phyloP scores from a whole-genome alignment of 2,329 filamentous ascomycete genomes.

The Talaromyces sp. region DNA sequence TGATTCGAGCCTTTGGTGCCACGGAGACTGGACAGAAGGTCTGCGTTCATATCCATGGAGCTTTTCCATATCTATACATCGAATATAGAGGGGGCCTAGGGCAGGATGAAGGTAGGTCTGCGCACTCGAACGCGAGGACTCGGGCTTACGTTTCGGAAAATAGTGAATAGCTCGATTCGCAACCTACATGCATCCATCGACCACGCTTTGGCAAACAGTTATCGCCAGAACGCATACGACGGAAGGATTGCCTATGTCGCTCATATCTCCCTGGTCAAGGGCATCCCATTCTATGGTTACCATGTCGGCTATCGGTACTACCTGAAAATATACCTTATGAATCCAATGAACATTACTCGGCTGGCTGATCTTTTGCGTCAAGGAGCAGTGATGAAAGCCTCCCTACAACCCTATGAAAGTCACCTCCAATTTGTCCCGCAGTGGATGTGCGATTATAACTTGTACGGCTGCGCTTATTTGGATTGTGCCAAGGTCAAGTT shows the following conservation, averaged over 20 bases:
- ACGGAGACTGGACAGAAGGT: conserved; percentile 95
- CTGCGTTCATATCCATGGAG: conserved; percentile 91
- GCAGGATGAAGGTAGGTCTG: conserved; percentile 62
- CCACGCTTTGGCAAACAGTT: conserved; percentile 80
- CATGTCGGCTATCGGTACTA: conserved; percentile 88
- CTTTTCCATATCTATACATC: conserved; percentile 92
- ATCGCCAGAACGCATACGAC: conserved; percentile 70
- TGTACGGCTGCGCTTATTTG: conserved; percentile 90
- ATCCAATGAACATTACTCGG: conserved; percentile 80
- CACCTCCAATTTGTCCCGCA: conserved; percentile 90
- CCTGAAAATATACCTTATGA: conserved; percentile 91
- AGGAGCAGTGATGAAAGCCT: conserved; percentile 77
- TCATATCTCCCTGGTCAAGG: conserved; percentile 87
- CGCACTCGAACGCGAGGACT: not conserved
- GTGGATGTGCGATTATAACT: conserved; percentile 98
- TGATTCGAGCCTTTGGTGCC: conserved; percentile 86
- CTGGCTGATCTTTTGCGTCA: conserved; percentile 83
- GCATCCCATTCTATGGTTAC: conserved; percentile 92
- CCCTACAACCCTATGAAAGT: conserved; percentile 88
- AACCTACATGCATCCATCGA: conserved; percentile 83
- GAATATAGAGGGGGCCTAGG: conserved; percentile 71
- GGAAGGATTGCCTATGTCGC: conserved; percentile 73
- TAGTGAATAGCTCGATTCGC: conserved; percentile 72
- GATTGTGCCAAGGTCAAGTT: conserved; percentile 69
- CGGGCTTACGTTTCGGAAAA: not conserved